These are phyloP conservation scores for Geotrichum carabidarum DNA, from an alignment of 1,139 yeast genomes.

Conservation along the genomic window DNA sequence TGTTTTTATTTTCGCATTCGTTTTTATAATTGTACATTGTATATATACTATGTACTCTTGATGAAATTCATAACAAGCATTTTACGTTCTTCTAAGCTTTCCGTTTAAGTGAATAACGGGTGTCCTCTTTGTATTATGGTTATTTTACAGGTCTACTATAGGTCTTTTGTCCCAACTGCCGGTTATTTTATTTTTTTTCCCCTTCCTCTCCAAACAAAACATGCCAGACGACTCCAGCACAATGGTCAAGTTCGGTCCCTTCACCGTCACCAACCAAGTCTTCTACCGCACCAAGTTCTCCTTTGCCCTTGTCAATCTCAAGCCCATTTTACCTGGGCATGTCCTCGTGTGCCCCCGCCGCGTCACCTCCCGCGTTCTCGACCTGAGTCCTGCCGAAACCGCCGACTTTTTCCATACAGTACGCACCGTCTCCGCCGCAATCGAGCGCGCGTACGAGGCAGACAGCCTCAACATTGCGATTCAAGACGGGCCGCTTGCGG, in stretches of 20 bases:
- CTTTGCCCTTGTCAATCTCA: conserved; percentile 79
- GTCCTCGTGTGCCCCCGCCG: conserved; percentile 78
- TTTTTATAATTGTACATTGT: no score
- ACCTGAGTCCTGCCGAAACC: conserved; percentile 65
- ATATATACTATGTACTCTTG: no score
- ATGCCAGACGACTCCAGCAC: no score
- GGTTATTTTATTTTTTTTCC: no score
- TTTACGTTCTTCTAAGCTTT: no score
- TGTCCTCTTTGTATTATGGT: no score
- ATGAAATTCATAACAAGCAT: no score
- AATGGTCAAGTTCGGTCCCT: conserved; percentile 31
- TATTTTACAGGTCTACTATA: no score
- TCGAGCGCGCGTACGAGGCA: conserved; percentile 61
- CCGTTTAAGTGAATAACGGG: no score
- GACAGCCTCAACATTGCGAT: conserved; percentile 82
- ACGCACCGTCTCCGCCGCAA: conserved; percentile 64
- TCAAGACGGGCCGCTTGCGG: conserved; percentile 94
- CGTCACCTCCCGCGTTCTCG: conserved; percentile 57
- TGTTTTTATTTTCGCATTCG: background rate
- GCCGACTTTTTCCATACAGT: conserved; percentile 71
- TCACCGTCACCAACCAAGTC: conserved; percentile 56
- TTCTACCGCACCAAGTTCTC: conserved; percentile 38
- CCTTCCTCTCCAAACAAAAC: no score
- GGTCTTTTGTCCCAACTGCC: no score
- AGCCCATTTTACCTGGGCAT: conserved; percentile 90